These are phyloP conservation scores for Epichloe scottii DNA, from an alignment of 2,329 filamentous ascomycete genomes.

Conservation along the genomic window DNA sequence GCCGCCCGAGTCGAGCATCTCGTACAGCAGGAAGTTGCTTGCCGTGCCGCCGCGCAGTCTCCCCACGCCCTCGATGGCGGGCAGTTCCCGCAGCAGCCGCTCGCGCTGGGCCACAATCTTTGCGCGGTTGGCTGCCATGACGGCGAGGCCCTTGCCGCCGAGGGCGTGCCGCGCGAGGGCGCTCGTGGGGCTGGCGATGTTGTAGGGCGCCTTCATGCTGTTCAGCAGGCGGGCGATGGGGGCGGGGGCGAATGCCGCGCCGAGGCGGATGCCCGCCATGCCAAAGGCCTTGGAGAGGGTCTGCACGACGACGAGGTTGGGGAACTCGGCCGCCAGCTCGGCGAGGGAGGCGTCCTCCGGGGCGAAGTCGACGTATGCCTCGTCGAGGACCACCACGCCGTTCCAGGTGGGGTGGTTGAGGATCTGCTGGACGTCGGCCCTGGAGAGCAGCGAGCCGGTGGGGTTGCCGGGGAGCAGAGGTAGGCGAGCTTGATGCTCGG, in stretches of 20 bases:
- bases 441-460: constrained; percentile 66
- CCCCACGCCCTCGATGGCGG: constrained; percentile 65
- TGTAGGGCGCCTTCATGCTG: constrained; percentile 91
- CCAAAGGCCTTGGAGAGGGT: constrained; percentile 97
- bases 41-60: constrained; percentile 65
- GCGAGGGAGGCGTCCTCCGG: constrained; percentile 65
- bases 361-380: constrained; percentile 93
- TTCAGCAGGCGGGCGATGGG: constrained; percentile 73
- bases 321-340: constrained; percentile 84
- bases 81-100: constrained; percentile 61
- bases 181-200: constrained; percentile 79
- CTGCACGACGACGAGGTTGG: constrained; percentile 95
- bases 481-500: constrained; percentile 75
- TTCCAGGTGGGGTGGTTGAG: constrained; percentile 90
- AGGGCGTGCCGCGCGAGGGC: constrained; percentile 67
- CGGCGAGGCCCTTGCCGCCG: constrained; percentile 48
- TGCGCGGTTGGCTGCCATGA: constrained; percentile 61
- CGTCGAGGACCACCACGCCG: constrained; percentile 82
- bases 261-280: constrained; percentile 82
- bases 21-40: constrained; percentile 83
- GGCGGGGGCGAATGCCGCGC: constrained; percentile 67
- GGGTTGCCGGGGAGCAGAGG: constrained; percentile 90
- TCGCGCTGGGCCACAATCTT: constrained; percentile 64
- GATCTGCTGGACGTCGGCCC: constrained; percentile 58
- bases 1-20: constrained; percentile 64